Conservation (phyloP, 1,139 yeast species). For the Candida sojae region DNA sequence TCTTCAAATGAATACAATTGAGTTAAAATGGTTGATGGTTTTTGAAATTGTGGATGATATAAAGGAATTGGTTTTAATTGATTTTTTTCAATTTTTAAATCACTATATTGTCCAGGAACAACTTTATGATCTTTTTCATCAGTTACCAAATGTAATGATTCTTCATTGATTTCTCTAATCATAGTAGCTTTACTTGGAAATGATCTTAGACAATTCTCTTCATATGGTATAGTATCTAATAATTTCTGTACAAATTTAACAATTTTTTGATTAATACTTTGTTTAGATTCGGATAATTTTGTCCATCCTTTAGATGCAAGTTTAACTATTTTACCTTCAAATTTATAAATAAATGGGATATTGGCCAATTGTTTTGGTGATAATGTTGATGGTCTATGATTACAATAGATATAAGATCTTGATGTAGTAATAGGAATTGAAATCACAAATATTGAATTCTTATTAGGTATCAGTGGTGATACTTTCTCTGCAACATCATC, state of each 20-base stretch:
- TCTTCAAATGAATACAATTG: slow-evolving; percentile 33
- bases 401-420: slow-evolving; percentile 59
- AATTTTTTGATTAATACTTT: slow-evolving; percentile 39
- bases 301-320: slow-evolving; percentile 49
- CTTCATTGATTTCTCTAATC: slow-evolving; percentile 46
- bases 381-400: slow-evolving; percentile 45
- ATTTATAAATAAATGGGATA: slow-evolving; percentile 34
- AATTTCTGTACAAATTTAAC: slow-evolving; percentile 35
- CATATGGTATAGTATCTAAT: slow-evolving; percentile 50
- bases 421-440: slow-evolving; percentile 62
- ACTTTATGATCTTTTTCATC: slow-evolving; percentile 9
- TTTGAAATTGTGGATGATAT: slow-evolving; percentile 42
- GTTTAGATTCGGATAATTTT: slow-evolving; percentile 41
- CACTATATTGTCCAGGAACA: slow-evolving; percentile 35
- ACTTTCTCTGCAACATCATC: not conserved
- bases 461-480: slow-evolving; percentile 7
- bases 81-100: slow-evolving; percentile 27
- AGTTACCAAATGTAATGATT: slow-evolving; percentile 13
- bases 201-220: slow-evolving; percentile 52
- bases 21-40: slow-evolving; percentile 28
- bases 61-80: slow-evolving; percentile 45
- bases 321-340: slow-evolving; percentile 39
- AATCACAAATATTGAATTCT: slow-evolving; percentile 47
- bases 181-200: slow-evolving; percentile 52
- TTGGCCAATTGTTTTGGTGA: slow-evolving; percentile 26